Percentiles rank a stretch among this genome's conserved stretches.
Conservation (phyloP, 2,329 filamentous ascomycete species). For the Ceratocystis diversiconidia region DNA sequence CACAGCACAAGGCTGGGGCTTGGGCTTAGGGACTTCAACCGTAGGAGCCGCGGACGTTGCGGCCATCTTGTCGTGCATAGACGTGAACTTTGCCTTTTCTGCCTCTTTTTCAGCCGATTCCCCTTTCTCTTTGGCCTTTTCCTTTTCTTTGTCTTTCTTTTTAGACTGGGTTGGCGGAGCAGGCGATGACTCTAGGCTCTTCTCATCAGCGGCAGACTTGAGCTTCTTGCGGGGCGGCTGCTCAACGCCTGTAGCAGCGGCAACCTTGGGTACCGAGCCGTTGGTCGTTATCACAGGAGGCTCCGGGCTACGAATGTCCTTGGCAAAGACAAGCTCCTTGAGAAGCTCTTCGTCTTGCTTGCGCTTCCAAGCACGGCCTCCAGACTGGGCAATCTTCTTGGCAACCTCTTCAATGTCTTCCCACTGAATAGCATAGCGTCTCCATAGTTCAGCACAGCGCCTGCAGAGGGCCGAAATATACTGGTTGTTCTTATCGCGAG, state of each 20-base stretch:
- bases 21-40: constrained; percentile 50
- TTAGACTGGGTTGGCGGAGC: constrained; percentile 32
- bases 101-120: constrained; percentile 6
- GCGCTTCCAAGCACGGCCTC: constrained; percentile 71
- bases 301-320: constrained; percentile 31
- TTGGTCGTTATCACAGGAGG: constrained; percentile 16
- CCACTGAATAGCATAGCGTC: constrained; percentile 90
- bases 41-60: not conserved
- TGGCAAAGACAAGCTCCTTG: constrained; percentile 53
- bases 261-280: constrained; percentile 18
- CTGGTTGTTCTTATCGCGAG: constrained; percentile 64
- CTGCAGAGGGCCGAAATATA: constrained; percentile 74
- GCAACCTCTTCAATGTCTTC: constrained; percentile 84
- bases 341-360: constrained; percentile 84
- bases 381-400: constrained; percentile 69
- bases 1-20: constrained; percentile 68
- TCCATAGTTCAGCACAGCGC: constrained; percentile 84
- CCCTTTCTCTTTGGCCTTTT: constrained; percentile 22
- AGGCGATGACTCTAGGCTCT: constrained; percentile 30
- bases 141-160: constrained; percentile 25
- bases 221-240: constrained; percentile 52
- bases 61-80: constrained; percentile 36
- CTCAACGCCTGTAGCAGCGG: constrained; percentile 16
- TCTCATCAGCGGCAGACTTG: constrained; percentile 38
- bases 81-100: constrained; percentile 10